A percentile compares a stretch with the other conserved stretches of the same genome.
These are phyloP conservation scores for Aspergillus sojae DNA, from an alignment of 2,329 filamentous ascomycete genomes.

Conservation along the genomic window DNA sequence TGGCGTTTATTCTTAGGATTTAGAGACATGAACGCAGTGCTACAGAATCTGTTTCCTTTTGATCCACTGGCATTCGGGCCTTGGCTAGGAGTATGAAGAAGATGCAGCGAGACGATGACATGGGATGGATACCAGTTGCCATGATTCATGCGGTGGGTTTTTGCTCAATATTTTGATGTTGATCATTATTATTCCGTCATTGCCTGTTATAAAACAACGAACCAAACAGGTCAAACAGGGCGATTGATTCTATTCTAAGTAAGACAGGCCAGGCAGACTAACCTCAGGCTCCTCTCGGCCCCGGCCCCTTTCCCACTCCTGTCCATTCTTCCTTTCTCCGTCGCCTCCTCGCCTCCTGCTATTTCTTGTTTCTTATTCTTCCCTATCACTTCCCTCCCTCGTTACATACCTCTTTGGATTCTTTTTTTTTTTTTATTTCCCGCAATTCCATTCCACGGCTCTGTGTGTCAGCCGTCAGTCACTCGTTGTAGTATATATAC, in stretches of 20 bases:
- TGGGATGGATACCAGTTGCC: neutral
- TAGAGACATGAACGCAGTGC: neutral
- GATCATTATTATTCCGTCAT: neutral
- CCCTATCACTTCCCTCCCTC: conserved; percentile 14
- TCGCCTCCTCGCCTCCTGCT: conserved; percentile 17
- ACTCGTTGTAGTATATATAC: conserved; percentile 21
- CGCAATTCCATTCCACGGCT: conserved; percentile 14
- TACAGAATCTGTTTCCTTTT: neutral
- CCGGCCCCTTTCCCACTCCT: conserved; percentile 9
- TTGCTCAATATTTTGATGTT: neutral
- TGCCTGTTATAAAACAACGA: neutral
- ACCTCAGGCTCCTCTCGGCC: neutral
- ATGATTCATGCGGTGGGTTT: neutral
- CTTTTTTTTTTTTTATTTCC: conserved; percentile 11
- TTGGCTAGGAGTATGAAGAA: neutral
- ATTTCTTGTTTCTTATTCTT: conserved; percentile 3
- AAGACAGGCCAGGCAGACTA: neutral
- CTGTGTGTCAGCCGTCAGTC: conserved; percentile 25
- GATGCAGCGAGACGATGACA: neutral
- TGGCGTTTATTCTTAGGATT: neutral
- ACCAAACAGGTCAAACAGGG: conserved; percentile 2
- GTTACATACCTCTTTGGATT: conserved; percentile 15
- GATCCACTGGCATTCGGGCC: neutral
- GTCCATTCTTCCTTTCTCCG: conserved; percentile 12
- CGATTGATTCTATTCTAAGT: conserved; percentile 1